Evolutionary conservation across 1,139 yeast species (phyloP), one percentile per base, ranked within the genome.

Genomic region (Candida sp.): DNA sequence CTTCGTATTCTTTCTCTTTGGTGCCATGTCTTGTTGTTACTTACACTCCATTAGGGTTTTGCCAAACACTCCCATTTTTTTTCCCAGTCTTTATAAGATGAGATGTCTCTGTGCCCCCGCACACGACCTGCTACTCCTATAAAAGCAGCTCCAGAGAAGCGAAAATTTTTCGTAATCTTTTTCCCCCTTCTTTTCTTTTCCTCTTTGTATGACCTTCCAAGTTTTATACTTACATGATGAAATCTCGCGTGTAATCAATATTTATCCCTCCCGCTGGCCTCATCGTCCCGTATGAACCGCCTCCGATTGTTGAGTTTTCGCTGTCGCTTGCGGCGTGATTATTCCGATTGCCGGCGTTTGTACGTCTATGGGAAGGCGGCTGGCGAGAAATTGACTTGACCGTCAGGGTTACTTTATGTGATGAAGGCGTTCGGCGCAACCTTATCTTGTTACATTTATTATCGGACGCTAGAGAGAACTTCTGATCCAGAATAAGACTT

Each of bases 341-440:
- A 71, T 71, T 73, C 80, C 81, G 42, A 38, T 69, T 66, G 17
- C 17, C 17, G 17, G 17, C 17, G 17, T 57, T 68, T 68, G 63
- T 65, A 69, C 66, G 58, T 57, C 59, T 61, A 68, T 76, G 66
- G 65, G 69, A 73, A 75, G 65, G 62, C 56, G 58, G 66, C 61
- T 28, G 74, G 85, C 47, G 46, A 23, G 48, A 48, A 47, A 50
- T 37, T 47, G 47, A 37, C 47, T 47, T 47, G 38, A 44, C 49
- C 50, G 49, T 46, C 48, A 44, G 53, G 55, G 52, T 48, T 49
- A 85, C 79, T 73, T 71, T 66, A 65, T 58, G 57, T 81, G 83
- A 81, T 78, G 85, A 81, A 52, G 68, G 84, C 76, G 85, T 81
- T 73, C 75, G 85, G 84, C 85, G 84, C 85, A 81, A 76, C 70